Conservation (phyloP, 2,329 filamentous ascomycete genomes). For the Alternaria postmessia region DNA sequence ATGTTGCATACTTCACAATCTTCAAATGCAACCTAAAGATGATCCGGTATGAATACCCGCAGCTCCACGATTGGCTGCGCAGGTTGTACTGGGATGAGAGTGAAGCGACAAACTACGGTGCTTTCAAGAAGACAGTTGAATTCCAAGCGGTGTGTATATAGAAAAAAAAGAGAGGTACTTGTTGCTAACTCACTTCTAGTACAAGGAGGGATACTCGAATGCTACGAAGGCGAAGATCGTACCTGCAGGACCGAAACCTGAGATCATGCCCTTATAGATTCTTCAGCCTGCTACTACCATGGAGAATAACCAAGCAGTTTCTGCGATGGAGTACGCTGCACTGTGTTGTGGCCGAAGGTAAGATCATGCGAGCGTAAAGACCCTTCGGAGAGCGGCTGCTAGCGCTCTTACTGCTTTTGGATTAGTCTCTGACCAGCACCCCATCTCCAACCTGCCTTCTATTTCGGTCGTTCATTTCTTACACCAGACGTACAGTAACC, state of each 20-base stretch:
- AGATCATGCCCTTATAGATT: conserved; percentile 19
- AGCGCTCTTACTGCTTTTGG: background rate
- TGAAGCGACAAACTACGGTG: conserved; percentile 31
- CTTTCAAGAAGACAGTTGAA: conserved; percentile 35
- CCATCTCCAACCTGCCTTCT: background rate
- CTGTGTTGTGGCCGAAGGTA: background rate
- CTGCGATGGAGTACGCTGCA: background rate
- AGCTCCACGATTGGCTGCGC: conserved; percentile 79
- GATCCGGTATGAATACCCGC: conserved; percentile 82
- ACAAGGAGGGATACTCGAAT: conserved; percentile 21
- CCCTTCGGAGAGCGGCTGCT: background rate
- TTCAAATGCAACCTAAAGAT: conserved; percentile 82
- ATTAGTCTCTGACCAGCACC: background rate
- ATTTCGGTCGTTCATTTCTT: background rate
- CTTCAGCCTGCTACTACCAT: too few species aligned
- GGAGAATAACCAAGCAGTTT: background rate
- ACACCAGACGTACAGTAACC: background rate
- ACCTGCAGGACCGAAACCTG: conserved; percentile 24
- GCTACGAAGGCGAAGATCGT: conserved; percentile 21
- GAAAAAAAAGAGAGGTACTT: background rate
- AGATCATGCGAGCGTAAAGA: background rate
- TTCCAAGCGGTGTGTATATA: conserved; percentile 19
- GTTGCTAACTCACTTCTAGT: conserved; percentile 10
- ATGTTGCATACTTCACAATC: conserved; percentile 62
- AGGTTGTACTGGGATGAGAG: conserved; percentile 78